These are phyloP conservation scores for Asclepias syriaca DNA, from an alignment of 257 asterid species.

Conservation along the genomic window DNA sequence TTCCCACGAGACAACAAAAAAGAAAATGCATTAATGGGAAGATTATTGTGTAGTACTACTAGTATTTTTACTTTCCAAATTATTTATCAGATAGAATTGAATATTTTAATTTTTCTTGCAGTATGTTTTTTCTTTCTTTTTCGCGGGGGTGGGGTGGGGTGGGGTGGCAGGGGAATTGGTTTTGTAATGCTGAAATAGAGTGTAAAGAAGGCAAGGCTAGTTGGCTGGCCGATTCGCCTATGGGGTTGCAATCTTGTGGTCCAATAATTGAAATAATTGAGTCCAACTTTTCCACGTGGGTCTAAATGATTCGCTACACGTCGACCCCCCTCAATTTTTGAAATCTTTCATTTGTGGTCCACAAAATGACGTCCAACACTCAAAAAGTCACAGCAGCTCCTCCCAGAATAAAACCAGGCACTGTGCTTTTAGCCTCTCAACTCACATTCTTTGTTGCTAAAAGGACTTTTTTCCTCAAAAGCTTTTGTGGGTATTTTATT, in stretches of 20 bases:
- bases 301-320: conserved; percentile 11
- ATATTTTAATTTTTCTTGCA: no score
- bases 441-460: background rate
- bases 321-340: background rate
- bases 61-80: background rate
- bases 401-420: background rate
- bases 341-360: conserved; percentile 21
- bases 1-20: background rate
- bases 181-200: conserved; percentile 14
- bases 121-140: background rate
- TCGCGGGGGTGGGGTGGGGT: background rate
- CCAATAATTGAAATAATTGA: conserved; percentile 22
- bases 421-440: background rate
- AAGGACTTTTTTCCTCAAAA: background rate
- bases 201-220: conserved; percentile 32
- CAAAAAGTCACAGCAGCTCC: background rate
- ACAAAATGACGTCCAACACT: background rate
- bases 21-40: no score
- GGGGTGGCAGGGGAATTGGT: background rate
- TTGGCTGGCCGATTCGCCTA: conserved; percentile 38
- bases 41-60: background rate
- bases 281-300: conserved; percentile 21
- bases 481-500: background rate
- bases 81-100: background rate
- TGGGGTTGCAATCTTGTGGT: conserved; percentile 23